A percentile compares a stretch with the other conserved stretches of the same genome.
Conservation (phyloP, 176 grass and related monocot species). For the Alloteropsis semialata region DNA sequence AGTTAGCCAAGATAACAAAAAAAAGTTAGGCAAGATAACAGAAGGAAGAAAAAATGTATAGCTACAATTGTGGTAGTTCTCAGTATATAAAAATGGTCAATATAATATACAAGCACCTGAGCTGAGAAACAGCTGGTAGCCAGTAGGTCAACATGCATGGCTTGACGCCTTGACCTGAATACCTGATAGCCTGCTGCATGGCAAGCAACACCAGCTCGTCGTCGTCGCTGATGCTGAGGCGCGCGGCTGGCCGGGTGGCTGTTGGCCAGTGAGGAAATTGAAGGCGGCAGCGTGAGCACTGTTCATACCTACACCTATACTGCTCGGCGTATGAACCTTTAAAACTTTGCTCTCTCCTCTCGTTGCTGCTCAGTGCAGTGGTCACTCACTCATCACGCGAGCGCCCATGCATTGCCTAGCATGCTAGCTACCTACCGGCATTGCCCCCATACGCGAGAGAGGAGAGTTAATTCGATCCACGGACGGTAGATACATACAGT, state of each 20-base stretch:
- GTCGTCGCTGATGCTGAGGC: background rate
- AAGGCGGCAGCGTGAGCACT: background rate
- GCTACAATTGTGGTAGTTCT: too few relatives aligned
- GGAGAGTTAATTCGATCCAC: background rate
- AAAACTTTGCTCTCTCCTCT: background rate
- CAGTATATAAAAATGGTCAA: too few relatives aligned
- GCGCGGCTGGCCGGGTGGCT: too few relatives aligned
- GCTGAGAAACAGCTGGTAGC: too few relatives aligned
- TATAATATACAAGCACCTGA: too few relatives aligned
- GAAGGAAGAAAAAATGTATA: too few relatives aligned
- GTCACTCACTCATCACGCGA: background rate
- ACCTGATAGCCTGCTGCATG: background rate
- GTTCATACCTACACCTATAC: background rate
- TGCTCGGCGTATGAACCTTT: background rate
- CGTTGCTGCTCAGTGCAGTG: background rate
- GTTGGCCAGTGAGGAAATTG: slow-evolving; percentile 22
- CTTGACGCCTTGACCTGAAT: too few relatives aligned
- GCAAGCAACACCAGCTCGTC: background rate
- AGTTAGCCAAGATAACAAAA: too few relatives aligned
- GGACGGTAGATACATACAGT: background rate
- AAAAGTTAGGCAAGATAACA: too few relatives aligned
- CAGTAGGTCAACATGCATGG: too few relatives aligned
- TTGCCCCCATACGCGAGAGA: background rate
- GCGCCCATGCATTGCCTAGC: background rate
- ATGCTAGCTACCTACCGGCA: background rate